Base-by-base conservation (phyloP, 306 rosid genomes). In the Cucurbita maxima region DNA sequence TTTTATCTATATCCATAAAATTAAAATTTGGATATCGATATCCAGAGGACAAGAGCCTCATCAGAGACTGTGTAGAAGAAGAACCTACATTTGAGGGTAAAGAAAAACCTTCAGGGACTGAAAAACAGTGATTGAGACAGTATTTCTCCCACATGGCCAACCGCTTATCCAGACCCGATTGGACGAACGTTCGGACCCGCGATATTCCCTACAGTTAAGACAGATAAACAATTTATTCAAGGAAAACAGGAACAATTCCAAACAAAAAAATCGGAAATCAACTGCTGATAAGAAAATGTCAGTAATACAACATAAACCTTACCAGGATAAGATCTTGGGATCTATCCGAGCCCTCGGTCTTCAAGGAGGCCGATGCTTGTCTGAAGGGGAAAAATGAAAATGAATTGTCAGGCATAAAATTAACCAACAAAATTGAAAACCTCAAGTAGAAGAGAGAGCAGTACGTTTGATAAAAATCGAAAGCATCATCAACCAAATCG, bases 71-170 rank as follows among this genome's bases (percentile, higher is more conserved):
- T 41, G 1, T 50, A 47, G 52, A 50, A 37, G 13, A 66, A 57
- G 59, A 76, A 78, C 92, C 2, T 87, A 94, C 96, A 18, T 40
- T 72, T 69, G 82, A 87, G 72, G 90, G 82, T 79, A 84, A 58
- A 36, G 67, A 77, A 75, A 94, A 86, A 34, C 91, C 94, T 58
- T 75, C 81, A 3, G 97, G 96, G 69, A 89, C 88, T 66, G 85
- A 56, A 73, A 94, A 94, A 75, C 92, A 89, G 77, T 89, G 90
- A 15, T 51, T 77, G 56, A 83, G 88, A 77, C 92, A 85, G 66
- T 85, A 88, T 62, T 82, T 78, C 88, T 91, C 97, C 99, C 99
- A 94, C 84, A 81, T 78, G 40, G 76, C 76, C 18, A 94, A 82
- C 77, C 85, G 79, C 76, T 83, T 82, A 79, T 86, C 88, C 81